phyloP scores from a whole-genome alignment of 2,329 filamentous ascomycete genomes.

The Monosporascus sp. region DNA sequence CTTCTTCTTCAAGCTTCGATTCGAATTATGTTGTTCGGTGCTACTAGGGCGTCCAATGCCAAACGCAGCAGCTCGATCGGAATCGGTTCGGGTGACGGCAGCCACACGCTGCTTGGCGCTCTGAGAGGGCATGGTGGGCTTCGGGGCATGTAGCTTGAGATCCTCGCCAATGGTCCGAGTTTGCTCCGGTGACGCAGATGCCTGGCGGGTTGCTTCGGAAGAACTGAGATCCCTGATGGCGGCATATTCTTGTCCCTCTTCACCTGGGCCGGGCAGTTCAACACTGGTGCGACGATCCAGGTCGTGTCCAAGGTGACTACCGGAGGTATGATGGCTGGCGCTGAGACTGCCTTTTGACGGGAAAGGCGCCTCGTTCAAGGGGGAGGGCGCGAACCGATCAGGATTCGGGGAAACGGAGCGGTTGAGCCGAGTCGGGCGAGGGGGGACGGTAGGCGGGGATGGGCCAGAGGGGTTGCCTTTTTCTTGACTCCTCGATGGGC shows the following conservation, averaged over 20 bases:
- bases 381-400: slow-evolving; percentile 78
- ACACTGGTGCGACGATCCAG: slow-evolving; percentile 68
- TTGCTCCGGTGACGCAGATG: slow-evolving; percentile 55
- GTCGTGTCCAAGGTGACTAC: slow-evolving; percentile 33
- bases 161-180: slow-evolving; percentile 75
- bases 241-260: slow-evolving; percentile 85
- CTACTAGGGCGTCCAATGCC: slow-evolving; percentile 68
- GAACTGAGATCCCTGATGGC: slow-evolving; percentile 41
- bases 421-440: slow-evolving; percentile 61
- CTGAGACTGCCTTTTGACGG: slow-evolving; percentile 36
- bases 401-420: slow-evolving; percentile 73
- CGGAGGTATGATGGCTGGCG: background rate
- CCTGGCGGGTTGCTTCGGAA: slow-evolving; percentile 30
- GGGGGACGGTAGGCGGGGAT: slow-evolving; percentile 64
- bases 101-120: slow-evolving; percentile 81
- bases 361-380: slow-evolving; percentile 67
- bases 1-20: slow-evolving; percentile 56
- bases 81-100: slow-evolving; percentile 84
- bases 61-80: slow-evolving; percentile 76
- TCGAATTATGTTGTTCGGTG: slow-evolving; percentile 44
- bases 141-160: slow-evolving; percentile 82
- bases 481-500: slow-evolving; percentile 47
- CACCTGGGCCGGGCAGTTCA: slow-evolving; percentile 75
- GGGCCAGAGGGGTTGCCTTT: slow-evolving; percentile 29
- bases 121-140: slow-evolving; percentile 73